phyloP scores from a whole-genome alignment of 2,329 filamentous ascomycete species.

The Xylaria sp. region DNA sequence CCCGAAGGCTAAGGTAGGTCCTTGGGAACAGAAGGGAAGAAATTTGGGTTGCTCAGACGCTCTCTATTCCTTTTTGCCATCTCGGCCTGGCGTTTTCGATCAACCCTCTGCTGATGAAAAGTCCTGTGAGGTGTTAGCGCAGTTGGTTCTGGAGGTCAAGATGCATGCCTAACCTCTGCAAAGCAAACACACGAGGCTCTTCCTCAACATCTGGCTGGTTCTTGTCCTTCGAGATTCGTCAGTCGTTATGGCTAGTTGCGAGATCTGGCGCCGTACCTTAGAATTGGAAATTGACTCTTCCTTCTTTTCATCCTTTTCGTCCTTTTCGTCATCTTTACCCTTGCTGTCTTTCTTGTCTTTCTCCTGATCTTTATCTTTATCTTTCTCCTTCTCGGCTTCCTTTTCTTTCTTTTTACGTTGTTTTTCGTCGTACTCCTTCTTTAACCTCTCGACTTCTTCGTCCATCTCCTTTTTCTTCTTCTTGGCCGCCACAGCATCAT shows the following conservation, averaged over 20 bases:
- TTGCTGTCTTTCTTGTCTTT: slow-evolving; percentile 57
- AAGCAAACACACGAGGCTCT: slow-evolving; percentile 81
- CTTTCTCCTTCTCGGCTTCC: slow-evolving; percentile 64
- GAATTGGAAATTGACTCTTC: slow-evolving; percentile 49
- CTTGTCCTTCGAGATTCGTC: slow-evolving; percentile 50
- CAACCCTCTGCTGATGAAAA: slow-evolving; percentile 87
- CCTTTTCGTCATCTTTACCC: slow-evolving; percentile 22
- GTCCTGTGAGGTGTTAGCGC: slow-evolving; percentile 61
- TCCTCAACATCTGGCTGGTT: slow-evolving; percentile 61
- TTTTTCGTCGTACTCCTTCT: slow-evolving; percentile 82
- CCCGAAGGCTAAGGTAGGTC: slow-evolving; percentile 40
- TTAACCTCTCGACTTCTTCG: slow-evolving; percentile 70
- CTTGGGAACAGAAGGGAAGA: slow-evolving; percentile 87
- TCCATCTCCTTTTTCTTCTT: slow-evolving; percentile 74
- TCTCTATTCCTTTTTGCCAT: slow-evolving; percentile 83
- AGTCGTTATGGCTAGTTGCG: slow-evolving; percentile 7
- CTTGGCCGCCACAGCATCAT: slow-evolving; percentile 70
- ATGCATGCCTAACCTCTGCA: slow-evolving; percentile 72
- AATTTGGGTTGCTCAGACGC: slow-evolving; percentile 77
- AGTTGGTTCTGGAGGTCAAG: not conserved
- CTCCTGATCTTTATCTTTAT: slow-evolving; percentile 52
- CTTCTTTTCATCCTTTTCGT: slow-evolving; percentile 51
- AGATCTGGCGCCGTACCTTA: slow-evolving; percentile 41
- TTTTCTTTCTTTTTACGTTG: slow-evolving; percentile 75
- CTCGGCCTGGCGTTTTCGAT: slow-evolving; percentile 81